Percentiles rank a stretch among this genome's conserved stretches.
Conservation (phyloP, 140 eudicot species). For the Oenanthe javanica region DNA sequence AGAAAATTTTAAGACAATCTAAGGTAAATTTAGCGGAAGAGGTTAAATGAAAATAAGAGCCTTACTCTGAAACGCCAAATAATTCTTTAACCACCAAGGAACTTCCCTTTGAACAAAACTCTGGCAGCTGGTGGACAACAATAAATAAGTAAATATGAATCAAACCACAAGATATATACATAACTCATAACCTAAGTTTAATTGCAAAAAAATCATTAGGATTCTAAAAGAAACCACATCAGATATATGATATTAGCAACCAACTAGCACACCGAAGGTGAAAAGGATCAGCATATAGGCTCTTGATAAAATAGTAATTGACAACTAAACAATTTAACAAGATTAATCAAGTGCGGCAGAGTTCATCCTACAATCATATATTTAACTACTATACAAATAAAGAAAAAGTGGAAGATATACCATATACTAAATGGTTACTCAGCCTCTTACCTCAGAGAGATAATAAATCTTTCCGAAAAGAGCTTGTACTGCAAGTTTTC, state of each 20-base stretch:
- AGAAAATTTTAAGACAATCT: neutral
- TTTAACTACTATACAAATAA: neutral
- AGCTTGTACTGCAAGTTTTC: conserved; percentile 95
- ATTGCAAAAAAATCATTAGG: neutral
- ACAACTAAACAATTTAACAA: neutral
- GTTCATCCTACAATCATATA: neutral
- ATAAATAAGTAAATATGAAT: neutral
- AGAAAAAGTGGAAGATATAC: neutral
- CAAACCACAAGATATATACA: conserved; percentile 10
- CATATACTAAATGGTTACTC: neutral
- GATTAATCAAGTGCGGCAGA: neutral
- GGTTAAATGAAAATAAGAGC: conserved; percentile 3
- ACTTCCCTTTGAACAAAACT: conserved; percentile 76
- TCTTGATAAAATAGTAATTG: neutral
- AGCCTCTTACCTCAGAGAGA: conserved; percentile 76
- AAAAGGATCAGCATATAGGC: neutral
- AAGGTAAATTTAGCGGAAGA: neutral
- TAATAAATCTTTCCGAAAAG: conserved; percentile 92
- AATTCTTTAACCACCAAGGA: conserved; percentile 81
- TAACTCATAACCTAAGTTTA: neutral
- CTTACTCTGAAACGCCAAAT: conserved; percentile 97
- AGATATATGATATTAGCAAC: neutral
- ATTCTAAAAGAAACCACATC: neutral
- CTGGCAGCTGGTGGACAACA: conserved; percentile 59
- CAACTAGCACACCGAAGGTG: neutral